These are phyloP conservation scores for Selaginella moellendorffii DNA, from an alignment of 75 land plant species.

Conservation along the genomic window DNA sequence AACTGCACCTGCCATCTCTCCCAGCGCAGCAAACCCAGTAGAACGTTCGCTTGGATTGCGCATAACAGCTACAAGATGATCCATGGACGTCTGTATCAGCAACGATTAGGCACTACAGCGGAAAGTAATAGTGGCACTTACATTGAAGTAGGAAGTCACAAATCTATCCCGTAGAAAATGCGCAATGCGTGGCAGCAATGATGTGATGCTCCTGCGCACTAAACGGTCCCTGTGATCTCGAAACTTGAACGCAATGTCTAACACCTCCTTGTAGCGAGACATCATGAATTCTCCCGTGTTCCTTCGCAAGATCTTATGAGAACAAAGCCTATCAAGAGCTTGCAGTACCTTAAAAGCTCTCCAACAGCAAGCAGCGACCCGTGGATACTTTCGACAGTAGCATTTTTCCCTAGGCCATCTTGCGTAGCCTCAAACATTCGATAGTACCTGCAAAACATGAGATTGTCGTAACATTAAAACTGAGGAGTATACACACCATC, in stretches of 20 bases:
- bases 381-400: conserved; percentile 94
- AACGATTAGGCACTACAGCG: too few relatives aligned
- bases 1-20: conserved; percentile 98
- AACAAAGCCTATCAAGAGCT: not conserved
- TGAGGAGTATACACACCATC: too few relatives aligned
- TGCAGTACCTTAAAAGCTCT: conserved; percentile 71
- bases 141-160: conserved; percentile 88
- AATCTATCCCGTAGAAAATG: conserved; percentile 95
- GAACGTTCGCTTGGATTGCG: conserved; percentile 72
- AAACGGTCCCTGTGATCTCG: conserved; percentile 82
- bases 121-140: conserved; percentile 13
- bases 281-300: conserved; percentile 99
- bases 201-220: conserved; percentile 92
- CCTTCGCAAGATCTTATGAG: conserved; percentile 23
- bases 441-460: conserved; percentile 67
- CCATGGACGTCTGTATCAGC: conserved; percentile 97
- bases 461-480: too few relatives aligned
- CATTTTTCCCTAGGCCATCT: conserved; percentile 91
- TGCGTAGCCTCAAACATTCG: conserved; percentile 99
- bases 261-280: conserved; percentile 98
- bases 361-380: conserved; percentile 99
- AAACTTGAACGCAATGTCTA: conserved; percentile 80
- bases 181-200: conserved; percentile 93
- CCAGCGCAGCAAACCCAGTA: conserved; percentile 92
- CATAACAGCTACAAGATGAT: conserved; percentile 81